Percentiles rank a stretch among this genome's conserved stretches.
Conservation (phyloP, 805 yeast species). For the Metschnikowia shivogae region DNA sequence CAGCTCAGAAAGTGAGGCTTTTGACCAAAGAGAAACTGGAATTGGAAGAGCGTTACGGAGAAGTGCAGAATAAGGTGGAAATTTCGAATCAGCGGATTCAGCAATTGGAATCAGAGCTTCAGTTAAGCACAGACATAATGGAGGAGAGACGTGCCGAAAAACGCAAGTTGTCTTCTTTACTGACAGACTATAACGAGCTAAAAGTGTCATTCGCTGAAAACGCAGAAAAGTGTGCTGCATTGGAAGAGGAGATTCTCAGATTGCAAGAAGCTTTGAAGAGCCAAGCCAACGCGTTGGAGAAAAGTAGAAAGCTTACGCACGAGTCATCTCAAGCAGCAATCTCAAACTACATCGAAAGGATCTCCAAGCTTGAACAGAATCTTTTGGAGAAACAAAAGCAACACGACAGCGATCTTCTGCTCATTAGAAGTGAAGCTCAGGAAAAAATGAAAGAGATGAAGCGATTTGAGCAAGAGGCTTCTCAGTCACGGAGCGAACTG, state of each 20-base stretch:
- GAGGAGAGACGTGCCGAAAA: constrained; percentile 8
- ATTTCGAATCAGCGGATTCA: constrained; percentile 1
- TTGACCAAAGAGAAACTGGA: constrained; percentile 11
- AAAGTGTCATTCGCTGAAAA: constrained; percentile 6
- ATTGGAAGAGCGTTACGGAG: constrained; percentile 6
- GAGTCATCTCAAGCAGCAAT: constrained; percentile 48
- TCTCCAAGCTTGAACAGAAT: constrained; percentile 11
- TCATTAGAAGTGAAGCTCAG: constrained; percentile 6
- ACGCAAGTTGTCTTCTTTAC: constrained; percentile 5
- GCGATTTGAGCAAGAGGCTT: constrained; percentile 4
- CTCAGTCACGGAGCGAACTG: not conserved
- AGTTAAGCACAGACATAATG: not conserved
- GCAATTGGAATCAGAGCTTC: constrained; percentile 6
- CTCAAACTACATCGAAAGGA: constrained; percentile 10
- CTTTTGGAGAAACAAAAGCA: constrained; percentile 10
- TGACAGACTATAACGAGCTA: constrained; percentile 5
- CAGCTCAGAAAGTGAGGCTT: constrained; percentile 13
- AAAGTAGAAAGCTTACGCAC: constrained; percentile 44
- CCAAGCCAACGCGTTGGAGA: constrained; percentile 29
- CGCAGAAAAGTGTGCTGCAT: constrained; percentile 1
- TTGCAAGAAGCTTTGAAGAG: constrained; percentile 6
- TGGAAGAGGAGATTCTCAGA: constrained; percentile 6
- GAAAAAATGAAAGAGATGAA: constrained; percentile 1
- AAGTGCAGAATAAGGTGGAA: not conserved
- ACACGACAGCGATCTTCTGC: constrained; percentile 8